Evolutionary conservation across 495 filamentous ascomycete species (phyloP), one percentile per base, ranked within the genome.

Genomic region (Aspergillus bridgeri): DNA sequence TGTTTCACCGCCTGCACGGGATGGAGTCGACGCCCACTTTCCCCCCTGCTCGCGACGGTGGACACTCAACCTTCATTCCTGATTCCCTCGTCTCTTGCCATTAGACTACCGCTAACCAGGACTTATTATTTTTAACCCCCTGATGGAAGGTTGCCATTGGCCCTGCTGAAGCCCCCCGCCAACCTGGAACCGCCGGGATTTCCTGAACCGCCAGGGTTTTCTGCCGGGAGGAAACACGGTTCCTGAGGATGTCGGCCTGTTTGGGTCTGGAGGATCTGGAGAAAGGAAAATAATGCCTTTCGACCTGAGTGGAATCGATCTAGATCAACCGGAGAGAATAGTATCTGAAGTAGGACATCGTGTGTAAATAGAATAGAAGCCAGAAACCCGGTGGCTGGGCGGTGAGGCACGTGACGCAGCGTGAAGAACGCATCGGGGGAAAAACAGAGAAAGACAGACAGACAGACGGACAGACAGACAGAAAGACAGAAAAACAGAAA

Each of bases 331-430:
- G n/a, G n/a, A n/a, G n/a, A n/a, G n/a, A n/a, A n/a, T n/a, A n/a
- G n/a, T n/a, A n/a, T n/a, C n/a, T n/a, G n/a, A n/a, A n/a, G n/a
- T n/a, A n/a, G n/a, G n/a, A n/a, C n/a, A n/a, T n/a, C n/a, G n/a
- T n/a, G n/a, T n/a, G n/a, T n/a, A n/a, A n/a, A n/a, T n/a, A n/a
- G n/a, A n/a, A n/a, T n/a, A n/a, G n/a, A n/a, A n/a, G n/a, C n/a
- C n/a, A n/a, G n/a, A n/a, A n/a, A n/a, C n/a, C n/a, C 62, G 61
- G 61, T 64, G 52, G 29, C 33, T 38, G 11, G 55, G 64, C 64
- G 64, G 64, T 66, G 56, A 63, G 42, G n/a, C 65, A 67, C 65
- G 65, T 67, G 65, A 67, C 54, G n/a, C n/a, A n/a, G n/a, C n/a
- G n/a, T n/a, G n/a, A n/a, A n/a, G n/a, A n/a, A n/a, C n/a, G n/a